These are phyloP conservation scores for Aphanomyces cochlioides DNA, from an alignment of 352 stramenopile species.

Conservation along the genomic window DNA sequence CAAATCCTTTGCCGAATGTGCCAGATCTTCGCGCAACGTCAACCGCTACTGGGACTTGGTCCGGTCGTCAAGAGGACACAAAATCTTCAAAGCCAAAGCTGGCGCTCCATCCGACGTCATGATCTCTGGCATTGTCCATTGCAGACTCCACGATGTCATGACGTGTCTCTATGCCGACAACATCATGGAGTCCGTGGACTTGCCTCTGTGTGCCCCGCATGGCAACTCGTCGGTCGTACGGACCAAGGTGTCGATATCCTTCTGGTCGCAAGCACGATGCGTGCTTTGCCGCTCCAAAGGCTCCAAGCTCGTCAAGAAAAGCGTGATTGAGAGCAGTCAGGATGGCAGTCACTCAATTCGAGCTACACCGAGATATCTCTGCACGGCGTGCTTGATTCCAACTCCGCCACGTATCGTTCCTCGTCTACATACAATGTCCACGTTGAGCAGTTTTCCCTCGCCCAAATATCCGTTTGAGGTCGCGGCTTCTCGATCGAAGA, in stretches of 20 bases:
- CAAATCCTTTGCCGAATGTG: constrained; percentile 24
- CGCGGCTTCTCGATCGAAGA: too few relatives aligned
- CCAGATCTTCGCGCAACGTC: constrained; percentile 7
- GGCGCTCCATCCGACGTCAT: constrained; percentile 10
- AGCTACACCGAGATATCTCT: too few relatives aligned
- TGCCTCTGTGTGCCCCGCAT: constrained; percentile 14
- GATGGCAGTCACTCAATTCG: too few relatives aligned
- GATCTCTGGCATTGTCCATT: constrained; percentile 17
- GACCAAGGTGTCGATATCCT: constrained; percentile 18
- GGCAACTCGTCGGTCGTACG: constrained; percentile 22
- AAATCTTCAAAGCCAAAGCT: constrained; percentile 18
- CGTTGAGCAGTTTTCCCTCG: too few relatives aligned
- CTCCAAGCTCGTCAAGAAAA: background rate
- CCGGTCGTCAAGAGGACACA: background rate
- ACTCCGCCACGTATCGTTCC: too few relatives aligned
- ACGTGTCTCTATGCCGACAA: constrained; percentile 13
- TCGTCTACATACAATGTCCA: too few relatives aligned
- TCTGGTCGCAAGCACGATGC: too few relatives aligned
- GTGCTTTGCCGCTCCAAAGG: background rate
- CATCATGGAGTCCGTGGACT: constrained; percentile 18
- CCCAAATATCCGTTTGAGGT: too few relatives aligned
- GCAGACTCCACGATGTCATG: constrained; percentile 18
- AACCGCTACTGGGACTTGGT: constrained; percentile 19
- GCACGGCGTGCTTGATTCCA: too few relatives aligned
- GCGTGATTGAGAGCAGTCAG: too few relatives aligned